Conservation (phyloP, 352 stramenopile genomes). For the Phytophthora pini region DNA sequence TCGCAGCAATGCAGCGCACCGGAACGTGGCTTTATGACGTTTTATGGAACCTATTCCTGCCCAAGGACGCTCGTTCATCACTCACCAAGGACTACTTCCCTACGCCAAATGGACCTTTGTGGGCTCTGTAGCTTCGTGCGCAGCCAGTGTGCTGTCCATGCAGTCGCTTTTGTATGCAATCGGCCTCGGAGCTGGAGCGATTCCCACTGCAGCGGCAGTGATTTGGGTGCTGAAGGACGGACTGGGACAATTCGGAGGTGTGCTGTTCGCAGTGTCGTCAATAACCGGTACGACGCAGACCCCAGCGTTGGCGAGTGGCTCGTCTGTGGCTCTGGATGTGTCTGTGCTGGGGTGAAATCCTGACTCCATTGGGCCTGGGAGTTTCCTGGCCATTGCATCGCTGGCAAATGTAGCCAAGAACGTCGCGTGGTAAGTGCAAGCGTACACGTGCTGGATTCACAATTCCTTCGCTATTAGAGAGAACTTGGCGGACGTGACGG, state of each 20-base stretch:
- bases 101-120: conserved; percentile 90
- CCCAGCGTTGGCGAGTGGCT: conserved; percentile 94
- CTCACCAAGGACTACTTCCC: conserved; percentile 88
- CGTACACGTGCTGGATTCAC: conserved; percentile 95
- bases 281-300: conserved; percentile 94
- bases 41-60: conserved; percentile 88
- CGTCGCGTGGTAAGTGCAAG: conserved; percentile 95
- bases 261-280: conserved; percentile 94
- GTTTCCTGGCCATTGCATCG: conserved; percentile 92
- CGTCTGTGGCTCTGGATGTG: conserved; percentile 90
- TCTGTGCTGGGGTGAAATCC: conserved; percentile 94
- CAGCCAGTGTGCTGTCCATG: conserved; percentile 93
- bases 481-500: conserved; percentile 97
- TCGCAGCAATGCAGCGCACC: conserved; percentile 32
- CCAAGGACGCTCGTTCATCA: conserved; percentile 85
- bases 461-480: conserved; percentile 89
- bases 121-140: conserved; percentile 80
- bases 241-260: conserved; percentile 95
- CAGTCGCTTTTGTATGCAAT: conserved; percentile 95
- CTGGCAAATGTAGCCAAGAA: conserved; percentile 95
- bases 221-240: conserved; percentile 98
- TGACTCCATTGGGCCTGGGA: conserved; percentile 77
- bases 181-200: conserved; percentile 88
- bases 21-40: conserved; percentile 52
- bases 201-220: conserved; percentile 90